A percentile compares a stretch with the other conserved stretches of the same genome.
These are phyloP conservation scores for Nakataea oryzae DNA, from an alignment of 2,329 filamentous ascomycete genomes.

Conservation along the genomic window DNA sequence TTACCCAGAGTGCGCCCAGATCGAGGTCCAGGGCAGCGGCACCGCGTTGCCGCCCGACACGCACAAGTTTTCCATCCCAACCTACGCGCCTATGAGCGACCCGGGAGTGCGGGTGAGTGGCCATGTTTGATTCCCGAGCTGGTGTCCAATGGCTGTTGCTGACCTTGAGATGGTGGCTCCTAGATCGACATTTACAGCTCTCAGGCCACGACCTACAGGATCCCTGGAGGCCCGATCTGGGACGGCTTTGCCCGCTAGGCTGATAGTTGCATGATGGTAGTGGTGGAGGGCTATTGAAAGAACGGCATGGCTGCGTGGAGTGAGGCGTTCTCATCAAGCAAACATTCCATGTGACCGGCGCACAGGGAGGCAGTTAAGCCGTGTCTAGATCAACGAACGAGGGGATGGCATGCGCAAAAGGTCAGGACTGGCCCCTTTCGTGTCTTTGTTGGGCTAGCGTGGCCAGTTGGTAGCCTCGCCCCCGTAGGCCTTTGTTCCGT, in stretches of 20 bases:
- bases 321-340: too few species aligned
- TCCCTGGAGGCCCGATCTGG: constrained; percentile 2
- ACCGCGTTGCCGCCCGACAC: constrained; percentile 27
- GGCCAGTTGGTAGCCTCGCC: too few species aligned
- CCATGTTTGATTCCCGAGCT: too few species aligned
- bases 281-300: background rate
- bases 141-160: too few species aligned
- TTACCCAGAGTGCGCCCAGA: constrained; percentile 46
- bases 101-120: constrained; percentile 32
- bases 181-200: constrained; percentile 3
- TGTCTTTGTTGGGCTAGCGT: too few species aligned
- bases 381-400: too few species aligned
- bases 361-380: too few species aligned
- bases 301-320: background rate
- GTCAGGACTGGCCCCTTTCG: too few species aligned
- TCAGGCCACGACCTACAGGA: constrained; percentile 4
- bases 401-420: too few species aligned
- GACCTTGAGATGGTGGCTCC: background rate
- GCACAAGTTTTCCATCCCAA: constrained; percentile 33
- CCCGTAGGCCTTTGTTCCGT: too few species aligned
- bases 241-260: background rate
- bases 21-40: constrained; percentile 37
- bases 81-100: constrained; percentile 31
- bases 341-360: too few species aligned
- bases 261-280: background rate